Percentiles rank a stretch among this genome's conserved stretches.
Conservation (phyloP, 2,329 filamentous ascomycete species). For the Talaromyces sp. region DNA sequence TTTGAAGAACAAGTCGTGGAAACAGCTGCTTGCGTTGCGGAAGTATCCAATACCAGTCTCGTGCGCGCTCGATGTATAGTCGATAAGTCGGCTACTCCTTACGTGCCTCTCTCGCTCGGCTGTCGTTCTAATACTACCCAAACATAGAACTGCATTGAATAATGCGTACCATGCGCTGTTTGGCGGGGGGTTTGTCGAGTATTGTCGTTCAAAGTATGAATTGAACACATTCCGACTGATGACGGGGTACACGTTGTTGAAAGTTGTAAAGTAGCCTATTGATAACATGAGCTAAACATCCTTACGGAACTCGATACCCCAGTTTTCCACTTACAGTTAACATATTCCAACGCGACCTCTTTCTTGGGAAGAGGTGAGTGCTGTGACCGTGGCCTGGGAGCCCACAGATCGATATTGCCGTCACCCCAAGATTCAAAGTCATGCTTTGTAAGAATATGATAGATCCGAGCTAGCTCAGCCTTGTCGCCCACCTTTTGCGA, state of each 20-base stretch:
- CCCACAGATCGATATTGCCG: not conserved
- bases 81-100: slow-evolving; percentile 6
- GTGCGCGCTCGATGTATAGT: slow-evolving; percentile 2
- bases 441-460: not conserved
- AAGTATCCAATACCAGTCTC: slow-evolving; percentile 6
- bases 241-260: slow-evolving; percentile 2
- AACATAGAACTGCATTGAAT: not conserved
- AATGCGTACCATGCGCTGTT: slow-evolving; percentile 4
- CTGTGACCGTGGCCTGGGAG: not conserved
- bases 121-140: slow-evolving; percentile 6
- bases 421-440: not conserved
- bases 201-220: slow-evolving; percentile 2
- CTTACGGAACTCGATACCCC: not conserved
- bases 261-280: slow-evolving; percentile 5
- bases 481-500: not conserved
- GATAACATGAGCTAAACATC: not conserved
- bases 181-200: not conserved
- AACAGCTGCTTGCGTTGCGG: slow-evolving; percentile 7
- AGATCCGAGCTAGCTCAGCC: not conserved
- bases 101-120: slow-evolving; percentile 7
- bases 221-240: slow-evolving; percentile 2
- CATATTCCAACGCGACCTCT: not conserved
- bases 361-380: not conserved
- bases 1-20: slow-evolving; percentile 2
- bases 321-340: slow-evolving; percentile 3